phyloP scores from a whole-genome alignment of 2,329 filamentous ascomycete genomes.

The Talaromyces sp. region DNA sequence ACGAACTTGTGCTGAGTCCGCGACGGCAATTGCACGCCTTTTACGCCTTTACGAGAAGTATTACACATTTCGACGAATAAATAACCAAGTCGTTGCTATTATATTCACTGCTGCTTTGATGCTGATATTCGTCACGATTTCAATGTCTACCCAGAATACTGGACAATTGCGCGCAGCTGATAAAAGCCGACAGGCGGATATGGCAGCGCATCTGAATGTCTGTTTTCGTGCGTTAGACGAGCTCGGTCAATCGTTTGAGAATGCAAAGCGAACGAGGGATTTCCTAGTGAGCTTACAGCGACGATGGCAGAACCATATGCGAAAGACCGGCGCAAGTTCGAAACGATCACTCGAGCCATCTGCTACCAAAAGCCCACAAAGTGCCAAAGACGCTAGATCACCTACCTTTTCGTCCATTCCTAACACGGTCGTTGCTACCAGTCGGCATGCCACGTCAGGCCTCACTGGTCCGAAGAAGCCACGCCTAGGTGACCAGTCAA shows the following conservation, averaged over 20 bases:
- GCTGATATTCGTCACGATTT: constrained; percentile 38
- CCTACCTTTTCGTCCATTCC: background rate
- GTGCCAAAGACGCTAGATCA: background rate
- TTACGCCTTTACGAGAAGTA: constrained; percentile 41
- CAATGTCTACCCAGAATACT: constrained; percentile 28
- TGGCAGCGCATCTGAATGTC: constrained; percentile 38
- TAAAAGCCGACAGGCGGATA: constrained; percentile 19
- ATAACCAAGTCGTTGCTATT: constrained; percentile 44
- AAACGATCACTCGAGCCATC: constrained; percentile 25
- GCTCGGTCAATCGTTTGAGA: constrained; percentile 40
- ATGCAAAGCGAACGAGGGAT: constrained; percentile 39
- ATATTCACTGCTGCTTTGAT: constrained; percentile 45
- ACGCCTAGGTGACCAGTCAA: constrained; percentile 12
- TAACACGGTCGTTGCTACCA: background rate
- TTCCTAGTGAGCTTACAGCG: constrained; percentile 38
- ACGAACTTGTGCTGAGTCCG: constrained; percentile 42
- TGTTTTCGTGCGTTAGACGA: constrained; percentile 44
- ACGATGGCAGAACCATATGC: constrained; percentile 38
- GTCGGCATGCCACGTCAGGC: background rate
- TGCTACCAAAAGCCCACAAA: background rate
- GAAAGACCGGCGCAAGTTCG: constrained; percentile 19
- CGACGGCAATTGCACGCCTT: constrained; percentile 39
- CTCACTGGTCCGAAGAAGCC: constrained; percentile 10
- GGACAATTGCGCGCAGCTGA: constrained; percentile 22
- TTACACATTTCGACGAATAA: constrained; percentile 44